Conservation (phyloP, 2,329 filamentous ascomycete species). For the Emergomyces africanus region DNA sequence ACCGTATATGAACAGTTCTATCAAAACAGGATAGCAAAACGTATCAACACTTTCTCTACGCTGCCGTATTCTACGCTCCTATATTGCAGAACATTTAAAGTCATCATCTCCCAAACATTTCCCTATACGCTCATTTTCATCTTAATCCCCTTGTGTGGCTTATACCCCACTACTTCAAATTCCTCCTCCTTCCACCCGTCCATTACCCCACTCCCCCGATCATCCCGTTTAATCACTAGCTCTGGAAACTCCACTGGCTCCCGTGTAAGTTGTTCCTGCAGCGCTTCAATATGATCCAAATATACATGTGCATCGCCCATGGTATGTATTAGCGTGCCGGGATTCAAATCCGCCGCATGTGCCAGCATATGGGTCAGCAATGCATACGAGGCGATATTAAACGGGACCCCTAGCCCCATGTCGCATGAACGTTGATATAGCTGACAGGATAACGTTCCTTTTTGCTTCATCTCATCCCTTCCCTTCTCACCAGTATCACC, state of each 20-base stretch:
- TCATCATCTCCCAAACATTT: neutral
- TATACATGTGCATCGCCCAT: slow-evolving; percentile 99
- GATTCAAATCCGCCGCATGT: slow-evolving; percentile 68
- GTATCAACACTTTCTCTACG: neutral
- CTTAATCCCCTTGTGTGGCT: slow-evolving; percentile 78
- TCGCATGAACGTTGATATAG: slow-evolving; percentile 92
- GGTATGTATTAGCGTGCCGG: slow-evolving; percentile 80
- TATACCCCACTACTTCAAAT: slow-evolving; percentile 75
- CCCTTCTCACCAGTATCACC: slow-evolving; percentile 15
- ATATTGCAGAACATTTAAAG: neutral
- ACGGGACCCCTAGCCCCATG: slow-evolving; percentile 93
- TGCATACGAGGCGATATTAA: slow-evolving; percentile 94
- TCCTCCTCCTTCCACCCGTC: slow-evolving; percentile 87
- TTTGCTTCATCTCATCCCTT: slow-evolving; percentile 18
- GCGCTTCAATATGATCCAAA: slow-evolving; percentile 76
- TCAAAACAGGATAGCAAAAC: neutral
- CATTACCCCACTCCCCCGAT: slow-evolving; percentile 68
- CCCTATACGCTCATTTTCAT: slow-evolving; percentile 95
- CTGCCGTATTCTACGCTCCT: too few relatives aligned
- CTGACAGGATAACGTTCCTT: slow-evolving; percentile 72
- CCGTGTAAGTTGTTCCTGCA: slow-evolving; percentile 65
- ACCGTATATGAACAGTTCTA: neutral
- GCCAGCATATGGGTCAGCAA: slow-evolving; percentile 92
- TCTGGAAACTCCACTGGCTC: slow-evolving; percentile 72
- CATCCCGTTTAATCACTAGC: slow-evolving; percentile 56